These are phyloP conservation scores for Melampsora larici-populina DNA, from an alignment of 1,284 basidiomycete species.

Conservation along the genomic window DNA sequence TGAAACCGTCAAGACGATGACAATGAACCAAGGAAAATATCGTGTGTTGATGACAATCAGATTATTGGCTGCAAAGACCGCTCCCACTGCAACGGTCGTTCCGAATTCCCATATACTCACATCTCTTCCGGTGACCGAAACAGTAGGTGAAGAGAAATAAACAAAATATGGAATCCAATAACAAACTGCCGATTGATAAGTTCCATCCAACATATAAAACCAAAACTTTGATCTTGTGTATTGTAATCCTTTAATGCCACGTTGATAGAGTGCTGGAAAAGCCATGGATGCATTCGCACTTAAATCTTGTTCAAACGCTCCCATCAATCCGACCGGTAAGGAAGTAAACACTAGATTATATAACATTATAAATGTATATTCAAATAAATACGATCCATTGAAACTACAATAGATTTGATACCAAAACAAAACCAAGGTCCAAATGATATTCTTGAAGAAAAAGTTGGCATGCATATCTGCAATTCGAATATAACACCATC, in stretches of 20 bases:
- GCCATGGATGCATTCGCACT: slow-evolving; percentile 83
- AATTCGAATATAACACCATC: slow-evolving; percentile 92
- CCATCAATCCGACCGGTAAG: slow-evolving; percentile 82
- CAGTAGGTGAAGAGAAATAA: slow-evolving; percentile 61
- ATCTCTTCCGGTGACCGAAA: slow-evolving; percentile 54
- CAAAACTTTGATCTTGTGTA: slow-evolving; percentile 91
- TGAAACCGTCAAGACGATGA: slow-evolving; percentile 32
- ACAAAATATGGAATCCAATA: slow-evolving; percentile 84
- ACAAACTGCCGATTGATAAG: slow-evolving; percentile 85
- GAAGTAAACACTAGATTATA: slow-evolving; percentile 93
- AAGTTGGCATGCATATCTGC: slow-evolving; percentile 83
- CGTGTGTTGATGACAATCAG: slow-evolving; percentile 83
- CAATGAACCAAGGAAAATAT: slow-evolving; percentile 60
- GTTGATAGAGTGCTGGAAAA: slow-evolving; percentile 87
- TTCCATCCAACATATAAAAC: slow-evolving; percentile 87
- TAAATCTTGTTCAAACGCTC: slow-evolving; percentile 94
- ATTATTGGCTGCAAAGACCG: slow-evolving; percentile 79
- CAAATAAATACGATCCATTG: slow-evolving; percentile 90
- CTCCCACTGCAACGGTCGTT: slow-evolving; percentile 81
- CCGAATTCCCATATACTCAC: slow-evolving; percentile 73
- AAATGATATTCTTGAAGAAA: slow-evolving; percentile 95
- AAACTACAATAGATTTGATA: slow-evolving; percentile 81
- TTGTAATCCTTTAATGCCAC: slow-evolving; percentile 85
- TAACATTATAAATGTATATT: slow-evolving; percentile 71
- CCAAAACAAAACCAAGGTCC: slow-evolving; percentile 92